These are phyloP conservation scores for Tulasnella calospora DNA, from an alignment of 768 basidiomycete species.

Conservation along the genomic window DNA sequence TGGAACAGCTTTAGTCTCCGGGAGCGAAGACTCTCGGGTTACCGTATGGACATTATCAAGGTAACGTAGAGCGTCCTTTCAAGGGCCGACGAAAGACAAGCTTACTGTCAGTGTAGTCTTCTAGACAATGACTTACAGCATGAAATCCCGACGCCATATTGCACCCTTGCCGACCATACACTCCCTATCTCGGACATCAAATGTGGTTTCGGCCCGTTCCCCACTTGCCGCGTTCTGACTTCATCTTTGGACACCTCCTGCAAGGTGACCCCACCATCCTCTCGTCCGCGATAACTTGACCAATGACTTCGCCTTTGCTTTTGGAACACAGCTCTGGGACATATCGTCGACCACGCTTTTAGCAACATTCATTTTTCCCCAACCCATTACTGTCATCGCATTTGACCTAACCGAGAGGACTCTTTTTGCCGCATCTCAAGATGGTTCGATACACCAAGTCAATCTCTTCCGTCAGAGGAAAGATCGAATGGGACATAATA, in stretches of 20 bases:
- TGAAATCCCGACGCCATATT: slow-evolving; percentile 70
- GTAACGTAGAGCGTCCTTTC: slow-evolving; percentile 44
- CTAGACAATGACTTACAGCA: slow-evolving; percentile 69
- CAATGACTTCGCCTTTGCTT: background rate
- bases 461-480: slow-evolving; percentile 67
- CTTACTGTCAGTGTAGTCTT: slow-evolving; percentile 46
- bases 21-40: slow-evolving; percentile 85
- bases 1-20: slow-evolving; percentile 72
- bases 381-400: slow-evolving; percentile 60
- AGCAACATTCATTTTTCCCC: slow-evolving; percentile 83
- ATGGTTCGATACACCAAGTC: slow-evolving; percentile 73
- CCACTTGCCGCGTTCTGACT: slow-evolving; percentile 69
- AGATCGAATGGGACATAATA: slow-evolving; percentile 47
- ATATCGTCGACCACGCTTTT: slow-evolving; percentile 66
- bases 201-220: slow-evolving; percentile 76
- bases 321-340: slow-evolving; percentile 69
- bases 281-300: background rate
- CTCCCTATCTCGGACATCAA: slow-evolving; percentile 78
- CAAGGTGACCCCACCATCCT: slow-evolving; percentile 52
- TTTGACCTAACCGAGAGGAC: slow-evolving; percentile 83
- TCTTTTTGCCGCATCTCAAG: slow-evolving; percentile 77
- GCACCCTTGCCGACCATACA: slow-evolving; percentile 84
- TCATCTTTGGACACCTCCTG: slow-evolving; percentile 85
- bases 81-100: background rate
- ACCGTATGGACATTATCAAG: slow-evolving; percentile 85